phyloP scores from a whole-genome alignment of 306 rosid species.

The Gleditsia sinensis region DNA sequence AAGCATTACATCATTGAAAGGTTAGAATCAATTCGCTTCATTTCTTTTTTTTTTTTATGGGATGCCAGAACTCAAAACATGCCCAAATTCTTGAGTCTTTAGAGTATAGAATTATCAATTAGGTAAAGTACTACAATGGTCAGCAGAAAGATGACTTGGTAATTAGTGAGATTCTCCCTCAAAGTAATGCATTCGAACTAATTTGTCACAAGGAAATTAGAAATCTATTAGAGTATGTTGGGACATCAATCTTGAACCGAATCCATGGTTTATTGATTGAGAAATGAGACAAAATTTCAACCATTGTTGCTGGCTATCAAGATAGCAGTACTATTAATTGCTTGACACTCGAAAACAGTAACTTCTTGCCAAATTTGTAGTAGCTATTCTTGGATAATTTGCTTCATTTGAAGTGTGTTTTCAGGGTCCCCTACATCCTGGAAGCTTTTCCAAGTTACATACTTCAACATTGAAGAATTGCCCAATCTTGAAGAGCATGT shows the following conservation, averaged over 20 bases:
- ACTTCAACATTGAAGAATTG: conserved; percentile 21
- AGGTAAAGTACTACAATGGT: not conserved
- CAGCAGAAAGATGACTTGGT: not conserved
- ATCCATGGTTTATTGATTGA: conserved; percentile 4
- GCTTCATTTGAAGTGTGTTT: conserved; percentile 9
- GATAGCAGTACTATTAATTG: not conserved
- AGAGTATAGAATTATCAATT: not conserved
- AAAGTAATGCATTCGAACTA: conserved; percentile 9
- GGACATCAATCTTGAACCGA: not conserved
- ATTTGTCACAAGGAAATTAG: not conserved
- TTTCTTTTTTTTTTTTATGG: too few species aligned
- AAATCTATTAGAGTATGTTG: not conserved
- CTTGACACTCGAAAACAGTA: not conserved
- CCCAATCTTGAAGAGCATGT: conserved; percentile 22
- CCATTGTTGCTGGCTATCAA: not conserved
- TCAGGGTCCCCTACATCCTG: conserved; percentile 15
- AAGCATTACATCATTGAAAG: not conserved
- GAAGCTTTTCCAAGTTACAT: conserved; percentile 30
- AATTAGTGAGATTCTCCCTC: not conserved
- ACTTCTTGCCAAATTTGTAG: conserved; percentile 33
- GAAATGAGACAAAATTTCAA: not conserved
- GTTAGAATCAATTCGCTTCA: not conserved
- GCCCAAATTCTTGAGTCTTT: not conserved
- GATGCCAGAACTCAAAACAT: not conserved
- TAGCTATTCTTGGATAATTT: conserved; percentile 26